Conservation (phyloP, 805 yeast species). For the Alloascoidea hylecoeti region DNA sequence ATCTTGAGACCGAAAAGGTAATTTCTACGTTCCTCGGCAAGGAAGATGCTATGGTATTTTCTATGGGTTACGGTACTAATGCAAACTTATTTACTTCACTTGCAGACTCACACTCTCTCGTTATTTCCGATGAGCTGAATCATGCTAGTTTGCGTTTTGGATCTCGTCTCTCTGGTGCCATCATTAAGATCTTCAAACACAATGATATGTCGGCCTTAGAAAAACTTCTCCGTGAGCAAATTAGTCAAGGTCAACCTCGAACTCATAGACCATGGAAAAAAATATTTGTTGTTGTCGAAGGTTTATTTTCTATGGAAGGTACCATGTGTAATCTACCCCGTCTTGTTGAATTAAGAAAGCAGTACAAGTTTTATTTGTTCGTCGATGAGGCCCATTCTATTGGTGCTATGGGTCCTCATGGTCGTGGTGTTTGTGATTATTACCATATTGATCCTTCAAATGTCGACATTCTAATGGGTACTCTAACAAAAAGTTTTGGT, state of each 20-base stretch:
- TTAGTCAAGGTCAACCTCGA: slow-evolving; percentile 89
- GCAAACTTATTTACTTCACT: slow-evolving; percentile 75
- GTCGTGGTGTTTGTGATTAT: slow-evolving; percentile 92
- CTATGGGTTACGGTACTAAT: slow-evolving; percentile 95
- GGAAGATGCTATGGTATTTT: slow-evolving; percentile 73
- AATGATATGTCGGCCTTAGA: slow-evolving; percentile 79
- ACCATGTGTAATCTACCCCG: slow-evolving; percentile 73
- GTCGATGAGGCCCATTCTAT: slow-evolving; percentile 98
- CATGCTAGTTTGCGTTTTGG: slow-evolving; percentile 96
- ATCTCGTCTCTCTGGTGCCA: slow-evolving; percentile 82
- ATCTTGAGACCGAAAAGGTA: slow-evolving; percentile 54
- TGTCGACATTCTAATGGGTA: slow-evolving; percentile 91
- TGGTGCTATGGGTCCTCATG: slow-evolving; percentile 95
- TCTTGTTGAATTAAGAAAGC: slow-evolving; percentile 57
- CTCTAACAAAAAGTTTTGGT: slow-evolving; percentile 94
- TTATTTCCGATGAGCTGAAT: slow-evolving; percentile 86
- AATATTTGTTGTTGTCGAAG: slow-evolving; percentile 77
- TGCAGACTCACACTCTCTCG: slow-evolving; percentile 77
- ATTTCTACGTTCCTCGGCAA: slow-evolving; percentile 84
- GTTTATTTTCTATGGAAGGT: slow-evolving; percentile 84
- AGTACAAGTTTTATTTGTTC: slow-evolving; percentile 79
- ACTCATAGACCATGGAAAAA: slow-evolving; percentile 95
- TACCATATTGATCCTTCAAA: slow-evolving; percentile 65
- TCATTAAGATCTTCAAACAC: slow-evolving; percentile 84
- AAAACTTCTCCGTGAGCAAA: slow-evolving; percentile 63